Conservation (phyloP, 495 filamentous ascomycete species). For the Aspergillus indologenus region DNA sequence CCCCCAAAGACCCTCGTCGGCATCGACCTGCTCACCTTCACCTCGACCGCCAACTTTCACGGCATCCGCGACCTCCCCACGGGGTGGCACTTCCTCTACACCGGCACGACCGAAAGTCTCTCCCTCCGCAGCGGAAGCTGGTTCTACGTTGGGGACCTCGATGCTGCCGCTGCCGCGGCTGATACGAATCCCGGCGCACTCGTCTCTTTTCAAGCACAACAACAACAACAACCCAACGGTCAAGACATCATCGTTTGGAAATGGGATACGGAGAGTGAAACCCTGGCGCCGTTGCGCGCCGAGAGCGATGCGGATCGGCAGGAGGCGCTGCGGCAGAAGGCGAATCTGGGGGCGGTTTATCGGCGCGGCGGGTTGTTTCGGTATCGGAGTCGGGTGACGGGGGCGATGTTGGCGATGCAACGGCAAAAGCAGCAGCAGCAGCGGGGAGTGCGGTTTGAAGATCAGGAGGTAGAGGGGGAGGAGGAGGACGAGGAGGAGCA, state of each 20-base stretch:
- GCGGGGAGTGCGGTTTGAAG: not conserved
- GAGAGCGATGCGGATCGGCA: conserved; percentile 27
- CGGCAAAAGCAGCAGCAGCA: not conserved
- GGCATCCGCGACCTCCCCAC: conserved; percentile 57
- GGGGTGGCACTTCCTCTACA: conserved; percentile 63
- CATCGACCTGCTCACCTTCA: conserved; percentile 54
- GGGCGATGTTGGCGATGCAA: conserved; percentile 17
- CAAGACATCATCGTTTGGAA: conserved; percentile 43
- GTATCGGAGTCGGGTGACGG: conserved; percentile 40
- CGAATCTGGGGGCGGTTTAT: conserved; percentile 42
- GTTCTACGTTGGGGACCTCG: conserved; percentile 51
- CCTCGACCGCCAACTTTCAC: conserved; percentile 52
- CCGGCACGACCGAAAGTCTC: conserved; percentile 51
- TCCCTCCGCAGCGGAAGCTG: conserved; percentile 60
- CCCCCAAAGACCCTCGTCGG: conserved; percentile 50
- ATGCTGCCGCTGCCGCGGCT: not conserved
- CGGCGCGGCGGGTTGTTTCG: conserved; percentile 40
- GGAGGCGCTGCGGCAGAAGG: conserved; percentile 40
- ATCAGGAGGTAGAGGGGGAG: not conserved
- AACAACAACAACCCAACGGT: conserved; percentile 5
- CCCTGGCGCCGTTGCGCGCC: conserved; percentile 25
- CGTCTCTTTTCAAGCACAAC: conserved; percentile 12
- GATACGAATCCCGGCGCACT: not conserved
- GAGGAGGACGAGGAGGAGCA: conserved; percentile 33
- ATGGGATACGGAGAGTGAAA: conserved; percentile 41